phyloP scores from a whole-genome alignment of 1,284 basidiomycete genomes.

The Prillingera fragicola region DNA sequence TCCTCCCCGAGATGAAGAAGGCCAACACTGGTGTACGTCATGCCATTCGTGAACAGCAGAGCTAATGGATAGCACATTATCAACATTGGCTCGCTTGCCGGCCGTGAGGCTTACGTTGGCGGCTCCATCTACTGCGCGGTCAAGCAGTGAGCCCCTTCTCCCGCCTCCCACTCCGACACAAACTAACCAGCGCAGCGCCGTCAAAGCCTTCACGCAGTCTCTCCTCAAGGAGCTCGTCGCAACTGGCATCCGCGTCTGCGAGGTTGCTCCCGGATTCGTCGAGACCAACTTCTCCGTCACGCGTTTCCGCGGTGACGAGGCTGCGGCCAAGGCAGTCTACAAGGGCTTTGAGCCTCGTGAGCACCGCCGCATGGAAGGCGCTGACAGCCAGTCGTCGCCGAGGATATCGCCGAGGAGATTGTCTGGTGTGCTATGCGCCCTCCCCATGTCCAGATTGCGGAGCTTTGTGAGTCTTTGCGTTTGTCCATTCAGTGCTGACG shows the following conservation, averaged over 20 bases:
- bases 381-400: conserved; percentile 57
- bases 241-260: conserved; percentile 79
- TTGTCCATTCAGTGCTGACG: neutral
- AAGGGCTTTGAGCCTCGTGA: conserved; percentile 69
- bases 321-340: conserved; percentile 76
- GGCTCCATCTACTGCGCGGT: conserved; percentile 54
- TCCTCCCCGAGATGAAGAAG: conserved; percentile 68
- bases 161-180: neutral
- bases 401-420: conserved; percentile 90
- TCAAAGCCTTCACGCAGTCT: conserved; percentile 76
- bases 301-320: conserved; percentile 72
- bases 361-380: conserved; percentile 25
- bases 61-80: conserved; percentile 61
- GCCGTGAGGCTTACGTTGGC: conserved; percentile 81
- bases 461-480: conserved; percentile 71
- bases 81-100: conserved; percentile 85
- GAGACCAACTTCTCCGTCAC: conserved; percentile 62
- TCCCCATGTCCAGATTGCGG: conserved; percentile 77
- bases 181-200: conserved; percentile 52
- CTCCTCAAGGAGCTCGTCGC: conserved; percentile 76
- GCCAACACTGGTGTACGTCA: conserved; percentile 59
- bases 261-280: conserved; percentile 70
- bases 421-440: conserved; percentile 88
- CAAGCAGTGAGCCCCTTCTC: conserved; percentile 14
- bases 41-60: neutral